These are phyloP conservation scores for Mycena venus DNA, from an alignment of 768 basidiomycete species.

Conservation along the genomic window DNA sequence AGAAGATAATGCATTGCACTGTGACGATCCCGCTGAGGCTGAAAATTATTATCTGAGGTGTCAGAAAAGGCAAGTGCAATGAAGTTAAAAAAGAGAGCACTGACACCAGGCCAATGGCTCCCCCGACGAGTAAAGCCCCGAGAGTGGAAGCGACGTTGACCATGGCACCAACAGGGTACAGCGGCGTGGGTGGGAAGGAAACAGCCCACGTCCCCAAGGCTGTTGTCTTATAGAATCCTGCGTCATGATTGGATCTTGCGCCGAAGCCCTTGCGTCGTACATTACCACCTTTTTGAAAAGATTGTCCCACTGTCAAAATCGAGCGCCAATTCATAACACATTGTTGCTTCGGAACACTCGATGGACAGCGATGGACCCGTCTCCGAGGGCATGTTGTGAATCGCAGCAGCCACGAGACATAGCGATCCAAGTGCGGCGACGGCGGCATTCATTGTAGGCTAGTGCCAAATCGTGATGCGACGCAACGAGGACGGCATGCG, in stretches of 20 bases:
- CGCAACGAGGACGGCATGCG: no score
- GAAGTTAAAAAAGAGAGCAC: neutral
- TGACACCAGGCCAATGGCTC: slow-evolving; percentile 31
- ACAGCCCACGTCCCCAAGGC: neutral
- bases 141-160: slow-evolving; percentile 29
- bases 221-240: neutral
- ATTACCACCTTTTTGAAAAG: no score
- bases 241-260: neutral
- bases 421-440: no score
- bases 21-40: slow-evolving; percentile 36
- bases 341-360: no score
- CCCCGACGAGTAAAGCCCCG: slow-evolving; percentile 34
- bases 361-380: neutral
- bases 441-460: no score
- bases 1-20: slow-evolving; percentile 35
- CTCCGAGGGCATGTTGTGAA: no score
- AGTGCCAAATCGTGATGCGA: no score
- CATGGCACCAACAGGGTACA: neutral
- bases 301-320: neutral
- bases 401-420: no score
- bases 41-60: neutral
- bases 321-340: neutral
- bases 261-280: neutral
- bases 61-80: neutral
- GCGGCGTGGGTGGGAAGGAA: neutral